Base-by-base conservation (phyloP, 2,329 filamentous ascomycete species). In the Paraconiothyrium brasiliense region DNA sequence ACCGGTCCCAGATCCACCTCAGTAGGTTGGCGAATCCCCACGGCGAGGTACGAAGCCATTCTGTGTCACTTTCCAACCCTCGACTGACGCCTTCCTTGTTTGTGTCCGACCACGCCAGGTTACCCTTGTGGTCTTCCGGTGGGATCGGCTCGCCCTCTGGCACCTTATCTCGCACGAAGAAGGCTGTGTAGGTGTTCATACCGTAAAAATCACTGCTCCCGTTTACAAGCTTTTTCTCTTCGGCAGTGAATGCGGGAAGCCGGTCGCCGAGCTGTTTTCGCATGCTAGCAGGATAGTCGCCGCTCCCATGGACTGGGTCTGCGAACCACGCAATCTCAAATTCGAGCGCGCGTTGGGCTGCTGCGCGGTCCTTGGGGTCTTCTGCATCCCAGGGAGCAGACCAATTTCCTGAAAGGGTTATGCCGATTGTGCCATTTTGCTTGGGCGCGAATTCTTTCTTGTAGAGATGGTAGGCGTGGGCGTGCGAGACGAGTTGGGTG, bases 181-280 rank as follows among this genome's bases (percentile, higher is more conserved):
- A 52, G 8, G 49, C 35, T 1, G 46, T 48, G 46, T 97, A 97
- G 84, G 93, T 91, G 84, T 97, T 96, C 92, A 94, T 94, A 78
- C 92, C 93, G 79, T 96, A 96, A 80, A 96, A 96, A 83, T 96
- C 93, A 78, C 95, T 95, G 75, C 90, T 92, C n/a, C 91, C 92
- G 72, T 90, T 85, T 49, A 97, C 88, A n/a, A 95, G 83, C 2
- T 86, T 87, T 27, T 83, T 78, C 75, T 97, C 92, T 67, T 92
- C 90, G 0, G 85, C 79, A 0, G 90, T 93, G 78, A 92, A 95
- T 48, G 84, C 82, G 5, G 93, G 93, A 51, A 96, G 85, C 14
- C 92, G 88, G 75, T 90, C 84, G 59, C 92, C 92, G 20, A 96
- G 88, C 82, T 96, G 92, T 76, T 88, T 87, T 60, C 87, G 85